Conservation (phyloP, 164 flowering plant species). For the Warburgia ugandensis region DNA sequence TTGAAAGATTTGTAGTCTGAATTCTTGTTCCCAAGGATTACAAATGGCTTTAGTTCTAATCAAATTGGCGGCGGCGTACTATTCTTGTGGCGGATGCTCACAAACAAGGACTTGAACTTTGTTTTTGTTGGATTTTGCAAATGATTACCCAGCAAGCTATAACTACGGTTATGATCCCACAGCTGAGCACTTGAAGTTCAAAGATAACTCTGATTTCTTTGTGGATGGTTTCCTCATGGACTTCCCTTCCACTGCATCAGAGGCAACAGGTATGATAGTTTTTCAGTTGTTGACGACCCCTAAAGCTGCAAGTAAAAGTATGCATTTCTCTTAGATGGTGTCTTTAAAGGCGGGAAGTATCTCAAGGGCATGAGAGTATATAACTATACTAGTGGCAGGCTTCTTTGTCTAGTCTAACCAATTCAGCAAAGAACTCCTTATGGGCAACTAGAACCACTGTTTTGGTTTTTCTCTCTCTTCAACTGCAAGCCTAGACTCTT, state of each 20-base stretch:
- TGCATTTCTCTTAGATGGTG: no score
- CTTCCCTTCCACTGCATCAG: slow-evolving; percentile 81
- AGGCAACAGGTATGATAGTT: slow-evolving; percentile 52
- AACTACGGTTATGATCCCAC: slow-evolving; percentile 81
- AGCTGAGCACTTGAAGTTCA: slow-evolving; percentile 63
- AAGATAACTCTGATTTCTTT: slow-evolving; percentile 58
- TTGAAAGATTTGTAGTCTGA: slow-evolving; percentile 46
- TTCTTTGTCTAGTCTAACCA: no score
- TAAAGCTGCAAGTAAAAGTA: no score
- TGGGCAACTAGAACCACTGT: no score
- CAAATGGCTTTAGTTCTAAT: slow-evolving; percentile 54
- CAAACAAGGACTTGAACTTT: slow-evolving; percentile 64
- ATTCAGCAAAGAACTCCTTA: no score
- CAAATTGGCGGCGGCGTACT: slow-evolving; percentile 41
- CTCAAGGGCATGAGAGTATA: no score
- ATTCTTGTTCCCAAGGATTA: slow-evolving; percentile 74
- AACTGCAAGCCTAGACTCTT: no score
- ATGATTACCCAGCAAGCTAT: slow-evolving; percentile 53
- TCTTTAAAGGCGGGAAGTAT: no score
- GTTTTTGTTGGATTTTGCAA: slow-evolving; percentile 73
- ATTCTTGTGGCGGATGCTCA: slow-evolving; percentile 79
- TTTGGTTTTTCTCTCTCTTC: no score
- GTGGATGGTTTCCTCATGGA: slow-evolving; percentile 90
- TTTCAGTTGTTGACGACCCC: no score
- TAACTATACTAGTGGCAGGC: no score